Evolutionary conservation across 805 yeast species (phyloP), one percentile per base, ranked within the genome.

Genomic region (Kuraishia hungarica): DNA sequence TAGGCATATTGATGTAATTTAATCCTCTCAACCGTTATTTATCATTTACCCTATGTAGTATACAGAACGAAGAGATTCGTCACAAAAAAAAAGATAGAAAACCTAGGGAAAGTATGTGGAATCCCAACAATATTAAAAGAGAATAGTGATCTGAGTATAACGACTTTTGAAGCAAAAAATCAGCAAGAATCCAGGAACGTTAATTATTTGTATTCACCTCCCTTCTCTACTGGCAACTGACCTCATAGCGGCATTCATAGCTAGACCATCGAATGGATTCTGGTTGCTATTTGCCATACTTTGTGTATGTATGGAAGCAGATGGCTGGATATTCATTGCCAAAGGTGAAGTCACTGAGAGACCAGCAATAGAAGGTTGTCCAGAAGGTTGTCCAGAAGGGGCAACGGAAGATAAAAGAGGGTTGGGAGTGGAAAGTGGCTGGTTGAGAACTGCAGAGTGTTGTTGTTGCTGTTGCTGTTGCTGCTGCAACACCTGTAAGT

Each of bases 401-500:
- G 43, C 43, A 6, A 35, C 11, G 11, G 43, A 35, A 10, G 43
- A 35, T 13, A 8, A 17, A 13, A 35, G 43, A 7, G 43, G 43
- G 3, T 7, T 35, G 5, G 43, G 43, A 2, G 43, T 35, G n/a
- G 43, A 13, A 13, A 35, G 43, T 3, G 8, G 43, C n/a, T 35
- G 43, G 43, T 15, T 35, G 17, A 35, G 8, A 35, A 35, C n/a
- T 7, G 43, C 43, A 6, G 43, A 35, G 4, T 35, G 43, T 35
- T 35, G 43, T 35, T 23, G 51, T 35, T 49, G 51, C 35, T 22
- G 35, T 35, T 22, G 51, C 51, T 23, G 28, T 26, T 49, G 51
- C 51, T 22, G 51, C 58, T 49, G 58, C 52, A 35, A 51, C 46
- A 59, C 56, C 35, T 63, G 65, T 56, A 71, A 62, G 51, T 66